Evolutionary conservation across 2,329 filamentous ascomycete genomes (phyloP).

Genomic region (Pseudogymnoascus sp.): DNA sequence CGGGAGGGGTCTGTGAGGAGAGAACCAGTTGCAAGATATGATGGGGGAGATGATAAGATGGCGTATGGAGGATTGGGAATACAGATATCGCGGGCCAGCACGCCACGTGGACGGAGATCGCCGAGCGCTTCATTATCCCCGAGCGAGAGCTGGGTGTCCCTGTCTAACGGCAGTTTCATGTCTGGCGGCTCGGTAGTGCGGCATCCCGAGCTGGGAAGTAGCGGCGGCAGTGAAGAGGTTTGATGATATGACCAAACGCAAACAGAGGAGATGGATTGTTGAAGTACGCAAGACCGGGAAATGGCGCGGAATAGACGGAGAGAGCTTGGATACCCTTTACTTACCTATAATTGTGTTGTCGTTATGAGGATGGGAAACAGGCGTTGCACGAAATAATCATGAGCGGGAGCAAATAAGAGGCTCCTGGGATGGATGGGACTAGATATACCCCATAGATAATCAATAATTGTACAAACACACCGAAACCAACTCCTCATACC

Average conservation of each 20-base stretch:
- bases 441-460: constrained; percentile 1
- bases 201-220: background rate
- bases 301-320: background rate
- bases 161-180: background rate
- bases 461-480: background rate
- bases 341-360: background rate
- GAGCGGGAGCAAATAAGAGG: background rate
- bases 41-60: background rate
- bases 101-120: background rate
- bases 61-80: background rate
- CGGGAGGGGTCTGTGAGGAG: background rate
- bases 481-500: background rate
- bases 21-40: background rate
- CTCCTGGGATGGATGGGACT: background rate
- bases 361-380: background rate
- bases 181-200: background rate
- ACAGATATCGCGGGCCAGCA: background rate
- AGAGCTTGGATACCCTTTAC: background rate
- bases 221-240: background rate
- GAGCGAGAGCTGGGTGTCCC: background rate
- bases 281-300: background rate
- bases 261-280: background rate
- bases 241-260: background rate
- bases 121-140: background rate
- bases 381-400: background rate